Evolutionary conservation across 495 filamentous ascomycete genomes (phyloP).

Genomic region (Talaromyces proteolyticus): DNA sequence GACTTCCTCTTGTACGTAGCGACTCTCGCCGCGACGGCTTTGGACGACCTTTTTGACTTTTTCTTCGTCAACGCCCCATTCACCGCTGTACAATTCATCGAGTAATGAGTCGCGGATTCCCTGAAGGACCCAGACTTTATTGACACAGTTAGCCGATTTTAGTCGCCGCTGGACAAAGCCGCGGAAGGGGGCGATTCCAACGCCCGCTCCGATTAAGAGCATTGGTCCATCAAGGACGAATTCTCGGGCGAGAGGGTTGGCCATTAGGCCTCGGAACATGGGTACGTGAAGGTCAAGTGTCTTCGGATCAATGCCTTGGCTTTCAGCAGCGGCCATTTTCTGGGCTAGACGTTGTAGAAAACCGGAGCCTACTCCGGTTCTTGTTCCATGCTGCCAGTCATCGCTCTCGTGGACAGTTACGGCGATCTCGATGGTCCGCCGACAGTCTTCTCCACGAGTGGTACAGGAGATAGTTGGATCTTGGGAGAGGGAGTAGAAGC

Average conservation of each 20-base stretch:
- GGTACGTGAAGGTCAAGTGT: constrained; percentile 67
- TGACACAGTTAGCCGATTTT: constrained; percentile 93
- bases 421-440: constrained; percentile 87
- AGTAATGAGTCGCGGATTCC: constrained; percentile 89
- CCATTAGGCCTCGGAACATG: constrained; percentile 99
- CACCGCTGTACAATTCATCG: constrained; percentile 92
- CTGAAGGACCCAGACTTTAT: constrained; percentile 99
- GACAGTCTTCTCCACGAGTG: constrained; percentile 59
- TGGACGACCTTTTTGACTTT: constrained; percentile 93
- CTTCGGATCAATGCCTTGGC: constrained; percentile 42
- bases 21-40: constrained; percentile 67
- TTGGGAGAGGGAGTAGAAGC: constrained; percentile 96
- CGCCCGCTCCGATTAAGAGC: constrained; percentile 93
- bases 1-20: constrained; percentile 86
- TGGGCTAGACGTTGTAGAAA: constrained; percentile 80
- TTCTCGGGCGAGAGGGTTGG: constrained; percentile 85
- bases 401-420: constrained; percentile 85
- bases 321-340: constrained; percentile 58
- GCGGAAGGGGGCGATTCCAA: constrained; percentile 94
- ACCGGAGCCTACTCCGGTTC: constrained; percentile 72
- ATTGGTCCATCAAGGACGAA: constrained; percentile 92
- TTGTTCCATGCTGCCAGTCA: constrained; percentile 66
- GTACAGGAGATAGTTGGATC: constrained; percentile 81
- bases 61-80: constrained; percentile 90
- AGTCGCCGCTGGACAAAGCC: constrained; percentile 94